Evolutionary conservation across 345 rosid genomes (phyloP), one percentile per base, ranked within the genome.

Genomic region (Triadica sebifera): DNA sequence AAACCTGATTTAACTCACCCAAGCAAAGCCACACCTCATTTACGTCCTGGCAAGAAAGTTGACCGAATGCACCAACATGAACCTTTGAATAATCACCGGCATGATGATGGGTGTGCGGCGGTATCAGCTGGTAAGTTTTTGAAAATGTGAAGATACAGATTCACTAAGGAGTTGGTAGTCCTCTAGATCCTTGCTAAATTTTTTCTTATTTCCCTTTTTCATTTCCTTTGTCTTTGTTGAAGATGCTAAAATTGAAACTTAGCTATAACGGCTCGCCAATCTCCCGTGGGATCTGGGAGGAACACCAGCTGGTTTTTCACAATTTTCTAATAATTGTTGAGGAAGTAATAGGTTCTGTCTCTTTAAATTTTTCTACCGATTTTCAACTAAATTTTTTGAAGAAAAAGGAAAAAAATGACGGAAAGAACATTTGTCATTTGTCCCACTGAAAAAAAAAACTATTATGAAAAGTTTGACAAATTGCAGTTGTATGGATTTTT

Each of bases 121-220:
- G 71, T 85, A 64, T 88, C 97, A 71, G 84, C 87, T 53, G 89
- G 95, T 94, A 85, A 73, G 83, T 70, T 75, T 57, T 71, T 64
- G 47, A 50, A 70, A 67, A 49, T 67, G 69, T 51, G 67, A 37
- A 59, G 70, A 67, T 73, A 9, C 17, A 67, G 43, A 67, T 78
- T 51, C 34, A 29, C 56, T 4, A 24, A 25, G 66, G 34, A 66
- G 59, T 58, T 67, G 19, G 69, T 50, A 58, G 71, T 49, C 34
- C 47, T 34, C 41, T 46, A 51, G 19, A 38, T 59, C 39, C 66
- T 60, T 29, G 19, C 81, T 67, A 43, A 72, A 67, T 47, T 29
- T 15, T 17, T 16, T 39, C 45, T 55, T 60, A 41, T 19, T 8
- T 65, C 11, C 12, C 8, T 51, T 51, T 34, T 51, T 7, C 16